These are phyloP conservation scores for Magnolia officinalis DNA, from an alignment of 164 flowering plant genomes.

Conservation along the genomic window DNA sequence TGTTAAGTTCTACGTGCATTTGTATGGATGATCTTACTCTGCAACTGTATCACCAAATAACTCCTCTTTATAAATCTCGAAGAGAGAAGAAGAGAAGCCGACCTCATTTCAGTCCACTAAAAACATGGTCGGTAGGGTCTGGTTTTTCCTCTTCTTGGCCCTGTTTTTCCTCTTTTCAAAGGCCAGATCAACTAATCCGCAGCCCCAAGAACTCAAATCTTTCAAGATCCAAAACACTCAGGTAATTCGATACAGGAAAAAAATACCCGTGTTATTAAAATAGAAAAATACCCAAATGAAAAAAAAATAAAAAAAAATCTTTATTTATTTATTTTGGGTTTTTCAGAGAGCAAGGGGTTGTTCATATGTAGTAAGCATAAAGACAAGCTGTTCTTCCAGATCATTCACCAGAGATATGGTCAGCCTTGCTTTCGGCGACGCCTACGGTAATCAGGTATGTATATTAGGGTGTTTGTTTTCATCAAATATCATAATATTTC, in stretches of 20 bases:
- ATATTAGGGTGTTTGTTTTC: not conserved
- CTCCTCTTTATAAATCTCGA: no score
- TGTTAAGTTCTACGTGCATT: no score
- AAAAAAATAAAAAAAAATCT: not conserved
- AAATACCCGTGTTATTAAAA: no score
- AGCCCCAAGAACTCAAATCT: slow-evolving; percentile 32
- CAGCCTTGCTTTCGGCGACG: slow-evolving; percentile 75
- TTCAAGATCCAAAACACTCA: slow-evolving; percentile 37
- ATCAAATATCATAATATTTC: no score
- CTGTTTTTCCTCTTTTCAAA: slow-evolving; percentile 9
- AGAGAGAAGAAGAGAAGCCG: no score
- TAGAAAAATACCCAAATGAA: not conserved
- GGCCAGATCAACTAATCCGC: slow-evolving; percentile 20
- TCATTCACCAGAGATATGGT: slow-evolving; percentile 56
- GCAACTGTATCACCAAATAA: no score
- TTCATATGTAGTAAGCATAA: slow-evolving; percentile 51
- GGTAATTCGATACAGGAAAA: slow-evolving; percentile 15
- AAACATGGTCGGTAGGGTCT: slow-evolving; percentile 8
- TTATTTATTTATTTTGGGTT: no score
- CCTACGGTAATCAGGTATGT: slow-evolving; percentile 63
- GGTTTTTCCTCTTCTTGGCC: slow-evolving; percentile 14
- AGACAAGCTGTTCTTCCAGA: slow-evolving; percentile 72
- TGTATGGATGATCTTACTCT: no score
- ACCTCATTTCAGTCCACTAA: no score
- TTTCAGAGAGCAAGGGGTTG: slow-evolving; percentile 34